phyloP scores from a whole-genome alignment of 2,329 filamentous ascomycete species.

The Botryotinia narcissicola region DNA sequence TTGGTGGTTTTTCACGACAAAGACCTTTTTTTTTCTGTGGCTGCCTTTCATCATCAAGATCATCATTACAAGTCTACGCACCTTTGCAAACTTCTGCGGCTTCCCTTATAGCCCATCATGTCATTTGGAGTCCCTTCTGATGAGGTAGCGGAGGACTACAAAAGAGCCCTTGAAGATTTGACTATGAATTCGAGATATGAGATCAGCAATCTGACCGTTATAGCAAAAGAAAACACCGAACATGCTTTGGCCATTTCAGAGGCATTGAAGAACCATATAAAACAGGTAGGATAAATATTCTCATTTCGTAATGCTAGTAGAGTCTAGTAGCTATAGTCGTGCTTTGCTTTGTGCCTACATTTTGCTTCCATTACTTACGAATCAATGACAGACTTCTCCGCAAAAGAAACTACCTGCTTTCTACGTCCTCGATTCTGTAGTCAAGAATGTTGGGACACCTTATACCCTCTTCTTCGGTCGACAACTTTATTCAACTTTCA shows the following conservation, averaged over 20 bases:
- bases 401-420: slow-evolving; percentile 90
- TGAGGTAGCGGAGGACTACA: slow-evolving; percentile 94
- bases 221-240: slow-evolving; percentile 95
- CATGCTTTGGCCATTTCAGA: slow-evolving; percentile 91
- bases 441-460: slow-evolving; percentile 97
- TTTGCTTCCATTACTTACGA: slow-evolving; percentile 31
- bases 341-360: slow-evolving; percentile 30
- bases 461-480: slow-evolving; percentile 94
- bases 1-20: slow-evolving; percentile 32
- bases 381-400: slow-evolving; percentile 66
- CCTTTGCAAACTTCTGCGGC: slow-evolving; percentile 30
- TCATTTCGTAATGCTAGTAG: slow-evolving; percentile 33
- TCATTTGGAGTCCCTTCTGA: slow-evolving; percentile 60
- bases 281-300: slow-evolving; percentile 66
- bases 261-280: slow-evolving; percentile 88
- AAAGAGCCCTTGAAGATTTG: slow-evolving; percentile 87
- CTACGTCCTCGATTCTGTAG: slow-evolving; percentile 96
- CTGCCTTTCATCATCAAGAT: slow-evolving; percentile 27
- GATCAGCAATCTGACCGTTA: slow-evolving; percentile 95
- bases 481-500: slow-evolving; percentile 90
- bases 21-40: slow-evolving; percentile 32
- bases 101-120: slow-evolving; percentile 51
- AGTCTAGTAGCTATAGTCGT: slow-evolving; percentile 24
- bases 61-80: slow-evolving; percentile 22
- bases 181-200: slow-evolving; percentile 89